Base-by-base conservation (phyloP, 129 eudicot genomes). In the Chrysanthemum makinoi region DNA sequence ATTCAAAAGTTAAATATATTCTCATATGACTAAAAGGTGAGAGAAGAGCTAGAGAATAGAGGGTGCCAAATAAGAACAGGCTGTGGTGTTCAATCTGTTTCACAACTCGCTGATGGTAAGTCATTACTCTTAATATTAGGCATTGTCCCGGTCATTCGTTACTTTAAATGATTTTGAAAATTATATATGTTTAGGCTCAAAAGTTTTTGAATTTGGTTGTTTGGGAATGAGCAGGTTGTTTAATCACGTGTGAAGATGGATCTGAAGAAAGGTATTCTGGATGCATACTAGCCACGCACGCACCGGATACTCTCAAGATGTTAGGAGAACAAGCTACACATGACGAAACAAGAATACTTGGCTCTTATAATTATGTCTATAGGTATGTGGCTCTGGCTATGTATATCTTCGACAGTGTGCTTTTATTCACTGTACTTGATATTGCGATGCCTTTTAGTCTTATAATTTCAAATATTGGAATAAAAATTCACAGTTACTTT, bases 321-420 rank as follows among this genome's bases (percentile, higher is more conserved):
- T 80, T 95, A 80, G 99, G 98, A 58, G 82, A 86, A 24, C 70
- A 90, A 63, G 96, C 95, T 59, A 95, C 99, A 7, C 62, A 75
- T 9, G 88, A 95, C 22, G 99, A 95, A 90, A 52, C 9, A 59
- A 75, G 91, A 77, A 75, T 95, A 75, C 85, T 95, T 26, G 97
- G 99, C 44, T 84, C 99, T 62, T 95, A 90, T 82, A 90, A 82
- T 70, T 90, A 95, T 56, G 94, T 84, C 15, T 90, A 86, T 57
- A 95, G 99, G 99, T 88, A 69, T 24, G 20, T 9, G 17, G 5
- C 24, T 17, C 16, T 53, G 2, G 10, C 14, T 50, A 68, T 59
- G 14, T 12, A 10, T 30, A 6, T 17, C 35, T 67, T n/a, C 44
- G 15, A 57, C 35, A 20, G 43, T 19, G 18, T 19, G 43, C 33